phyloP scores from a whole-genome alignment of 495 filamentous ascomycete species.

The Hypoxylon fragiforme region DNA sequence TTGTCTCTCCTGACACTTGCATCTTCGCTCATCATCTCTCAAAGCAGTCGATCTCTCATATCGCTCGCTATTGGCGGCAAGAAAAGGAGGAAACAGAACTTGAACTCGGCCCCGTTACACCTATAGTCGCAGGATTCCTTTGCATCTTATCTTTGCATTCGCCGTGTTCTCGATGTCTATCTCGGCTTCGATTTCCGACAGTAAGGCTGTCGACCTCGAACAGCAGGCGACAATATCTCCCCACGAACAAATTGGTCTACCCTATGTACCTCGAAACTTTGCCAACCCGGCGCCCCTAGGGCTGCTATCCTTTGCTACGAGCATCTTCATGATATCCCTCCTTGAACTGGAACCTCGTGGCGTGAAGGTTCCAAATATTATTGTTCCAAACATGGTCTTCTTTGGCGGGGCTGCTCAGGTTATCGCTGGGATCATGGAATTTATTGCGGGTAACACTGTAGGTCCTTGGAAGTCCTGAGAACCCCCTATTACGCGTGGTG shows the following conservation, averaged over 20 bases:
- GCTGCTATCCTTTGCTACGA: slow-evolving; percentile 38
- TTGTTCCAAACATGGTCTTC: slow-evolving; percentile 43
- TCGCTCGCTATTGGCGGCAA: neutral
- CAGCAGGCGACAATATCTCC: slow-evolving; percentile 14
- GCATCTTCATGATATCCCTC: slow-evolving; percentile 43
- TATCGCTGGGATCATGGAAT: slow-evolving; percentile 43
- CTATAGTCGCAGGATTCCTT: neutral
- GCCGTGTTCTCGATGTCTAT: neutral
- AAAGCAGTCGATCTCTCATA: neutral
- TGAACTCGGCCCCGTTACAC: neutral
- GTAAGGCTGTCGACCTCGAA: slow-evolving; percentile 17
- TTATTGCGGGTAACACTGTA: slow-evolving; percentile 39
- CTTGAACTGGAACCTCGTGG: slow-evolving; percentile 41
- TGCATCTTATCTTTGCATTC: neutral
- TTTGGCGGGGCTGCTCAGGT: slow-evolving; percentile 44
- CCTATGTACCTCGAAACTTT: slow-evolving; percentile 13
- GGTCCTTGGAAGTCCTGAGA: neutral
- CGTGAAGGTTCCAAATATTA: slow-evolving; percentile 40
- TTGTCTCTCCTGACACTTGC: slow-evolving; percentile 1
- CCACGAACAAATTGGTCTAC: slow-evolving; percentile 7
- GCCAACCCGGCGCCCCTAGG: slow-evolving; percentile 36
- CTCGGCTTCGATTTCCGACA: neutral
- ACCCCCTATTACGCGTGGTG: too few relatives aligned
- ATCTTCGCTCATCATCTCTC: slow-evolving; percentile 1
- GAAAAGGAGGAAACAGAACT: neutral